These are phyloP conservation scores for Boletus speciosus DNA, from an alignment of 768 basidiomycete genomes.

Conservation along the genomic window DNA sequence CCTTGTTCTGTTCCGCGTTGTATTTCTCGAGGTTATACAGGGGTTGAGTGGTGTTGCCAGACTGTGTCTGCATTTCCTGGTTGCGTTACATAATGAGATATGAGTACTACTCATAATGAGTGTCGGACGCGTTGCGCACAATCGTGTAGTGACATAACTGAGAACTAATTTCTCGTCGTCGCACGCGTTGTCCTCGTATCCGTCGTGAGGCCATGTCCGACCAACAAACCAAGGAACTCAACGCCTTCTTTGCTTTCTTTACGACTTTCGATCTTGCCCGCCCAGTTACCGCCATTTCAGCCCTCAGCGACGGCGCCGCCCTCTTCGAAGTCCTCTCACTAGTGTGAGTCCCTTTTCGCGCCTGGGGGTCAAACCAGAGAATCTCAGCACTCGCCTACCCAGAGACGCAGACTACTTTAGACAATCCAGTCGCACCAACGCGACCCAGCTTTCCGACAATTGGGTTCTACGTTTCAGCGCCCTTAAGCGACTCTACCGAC, in stretches of 20 bases:
- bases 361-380: background rate
- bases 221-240: slow-evolving; percentile 56
- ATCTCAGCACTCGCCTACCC: slow-evolving; percentile 11
- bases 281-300: slow-evolving; percentile 57
- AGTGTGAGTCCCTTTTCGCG: slow-evolving; percentile 52
- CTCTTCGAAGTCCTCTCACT: slow-evolving; percentile 72
- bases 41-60: slow-evolving; percentile 10
- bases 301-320: slow-evolving; percentile 78
- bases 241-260: slow-evolving; percentile 82
- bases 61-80: no score
- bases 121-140: background rate
- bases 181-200: background rate
- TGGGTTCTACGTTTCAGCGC: slow-evolving; percentile 86
- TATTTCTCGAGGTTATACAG: slow-evolving; percentile 27
- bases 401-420: slow-evolving; percentile 83
- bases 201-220: slow-evolving; percentile 33
- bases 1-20: slow-evolving; percentile 38
- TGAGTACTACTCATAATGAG: background rate
- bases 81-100: slow-evolving; percentile 24
- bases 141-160: background rate
- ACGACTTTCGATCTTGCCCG: slow-evolving; percentile 65
- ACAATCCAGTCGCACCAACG: slow-evolving; percentile 51
- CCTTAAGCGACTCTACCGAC: slow-evolving; percentile 80
- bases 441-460: slow-evolving; percentile 70
- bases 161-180: slow-evolving; percentile 8